Evolutionary conservation across 2,329 filamentous ascomycete species (phyloP).

Genomic region (Exophiala bonariae): DNA sequence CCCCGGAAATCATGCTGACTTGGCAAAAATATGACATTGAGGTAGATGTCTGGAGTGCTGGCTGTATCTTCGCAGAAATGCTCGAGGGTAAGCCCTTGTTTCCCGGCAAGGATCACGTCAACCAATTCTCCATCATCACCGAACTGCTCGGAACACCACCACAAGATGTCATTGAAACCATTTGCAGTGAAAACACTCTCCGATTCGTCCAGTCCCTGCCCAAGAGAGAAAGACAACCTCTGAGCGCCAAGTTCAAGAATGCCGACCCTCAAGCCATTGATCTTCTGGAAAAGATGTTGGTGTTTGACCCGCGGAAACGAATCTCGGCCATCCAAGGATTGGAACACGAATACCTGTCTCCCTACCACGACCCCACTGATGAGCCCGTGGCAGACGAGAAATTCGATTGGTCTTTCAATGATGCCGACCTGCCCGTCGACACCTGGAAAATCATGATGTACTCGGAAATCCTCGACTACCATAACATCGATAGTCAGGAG

Average conservation of each 20-base stretch:
- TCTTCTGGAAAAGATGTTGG: conserved; percentile 92
- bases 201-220: conserved; percentile 97
- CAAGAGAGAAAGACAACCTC: conserved; percentile 85
- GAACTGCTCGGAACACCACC: conserved; percentile 94
- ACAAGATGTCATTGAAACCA: conserved; percentile 97
- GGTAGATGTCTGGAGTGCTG: conserved; percentile 98
- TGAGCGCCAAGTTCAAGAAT: conserved; percentile 90
- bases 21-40: conserved; percentile 99
- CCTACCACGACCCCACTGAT: conserved; percentile 96
- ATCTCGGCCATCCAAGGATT: conserved; percentile 84
- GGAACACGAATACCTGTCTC: conserved; percentile 87
- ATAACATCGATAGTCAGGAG: conserved; percentile 71
- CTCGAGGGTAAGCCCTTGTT: conserved; percentile 97
- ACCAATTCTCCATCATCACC: conserved; percentile 99
- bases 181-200: conserved; percentile 96
- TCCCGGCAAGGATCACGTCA: conserved; percentile 98
- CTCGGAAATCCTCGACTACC: conserved; percentile 97
- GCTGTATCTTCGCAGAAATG: conserved; percentile 99
- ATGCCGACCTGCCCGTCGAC: conserved; percentile 93
- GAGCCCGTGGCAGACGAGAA: conserved; percentile 95
- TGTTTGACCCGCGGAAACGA: conserved; percentile 96
- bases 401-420: conserved; percentile 99
- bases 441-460: conserved; percentile 99
- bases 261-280: conserved; percentile 91
- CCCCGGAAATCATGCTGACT: conserved; percentile 99